These are phyloP conservation scores for Flaveria bidentis DNA, from an alignment of 129 eudicot species.

Conservation along the genomic window DNA sequence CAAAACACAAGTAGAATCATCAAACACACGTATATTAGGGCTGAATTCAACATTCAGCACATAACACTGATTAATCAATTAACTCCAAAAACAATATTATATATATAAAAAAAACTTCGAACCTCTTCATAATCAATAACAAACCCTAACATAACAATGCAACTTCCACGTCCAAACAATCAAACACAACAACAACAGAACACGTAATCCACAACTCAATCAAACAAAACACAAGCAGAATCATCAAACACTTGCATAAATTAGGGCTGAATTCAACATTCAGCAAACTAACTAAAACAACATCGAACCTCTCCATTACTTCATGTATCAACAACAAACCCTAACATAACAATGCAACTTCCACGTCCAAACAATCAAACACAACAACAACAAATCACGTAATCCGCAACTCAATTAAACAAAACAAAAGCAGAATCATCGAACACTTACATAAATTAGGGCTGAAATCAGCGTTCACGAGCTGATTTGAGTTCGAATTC, in stretches of 20 bases:
- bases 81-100: background rate
- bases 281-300: background rate
- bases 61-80: slow-evolving; percentile 8
- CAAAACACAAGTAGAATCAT: background rate
- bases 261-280: slow-evolving; percentile 15
- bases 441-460: slow-evolving; percentile 27
- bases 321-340: slow-evolving; percentile 16
- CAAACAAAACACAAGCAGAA: slow-evolving; percentile 2
- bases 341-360: slow-evolving; percentile 26
- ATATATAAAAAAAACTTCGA: background rate
- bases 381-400: slow-evolving; percentile 17
- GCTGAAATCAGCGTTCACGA: slow-evolving; percentile 3
- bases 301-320: background rate
- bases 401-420: slow-evolving; percentile 1
- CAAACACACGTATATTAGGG: background rate
- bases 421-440: slow-evolving; percentile 3
- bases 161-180: slow-evolving; percentile 18
- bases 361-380: slow-evolving; percentile 15
- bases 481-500: slow-evolving; percentile 24
- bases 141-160: slow-evolving; percentile 29
- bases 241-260: slow-evolving; percentile 24
- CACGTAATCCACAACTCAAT: slow-evolving; percentile 6
- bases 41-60: background rate
- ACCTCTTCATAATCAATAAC: background rate
- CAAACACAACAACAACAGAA: slow-evolving; percentile 22